Conservation (phyloP, 2,329 filamentous ascomycete species). For the Coniella vitis region DNA sequence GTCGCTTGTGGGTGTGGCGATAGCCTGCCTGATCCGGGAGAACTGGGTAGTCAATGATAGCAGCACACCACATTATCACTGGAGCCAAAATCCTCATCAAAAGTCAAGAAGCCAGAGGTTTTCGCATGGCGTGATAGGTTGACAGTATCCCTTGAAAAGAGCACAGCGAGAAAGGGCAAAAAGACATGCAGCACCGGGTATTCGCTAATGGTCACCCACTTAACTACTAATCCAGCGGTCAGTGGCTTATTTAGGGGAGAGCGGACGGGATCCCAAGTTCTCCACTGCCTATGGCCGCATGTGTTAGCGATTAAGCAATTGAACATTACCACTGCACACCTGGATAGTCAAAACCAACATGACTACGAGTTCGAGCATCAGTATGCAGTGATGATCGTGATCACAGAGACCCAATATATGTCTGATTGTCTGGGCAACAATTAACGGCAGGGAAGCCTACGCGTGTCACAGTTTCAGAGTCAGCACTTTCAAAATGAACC, state of each 20-base stretch:
- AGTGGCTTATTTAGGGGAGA: slow-evolving; percentile 2
- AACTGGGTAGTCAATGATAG: no score
- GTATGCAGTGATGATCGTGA: background rate
- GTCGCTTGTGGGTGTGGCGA: no score
- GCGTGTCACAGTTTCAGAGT: background rate
- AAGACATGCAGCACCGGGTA: slow-evolving; percentile 3
- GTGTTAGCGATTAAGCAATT: no score
- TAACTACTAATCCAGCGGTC: slow-evolving; percentile 4
- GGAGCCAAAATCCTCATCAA: no score
- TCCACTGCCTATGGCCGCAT: slow-evolving; percentile 1
- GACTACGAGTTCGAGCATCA: no score
- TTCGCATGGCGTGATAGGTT: no score
- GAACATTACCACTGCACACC: no score
- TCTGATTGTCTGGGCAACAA: background rate
- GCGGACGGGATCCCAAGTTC: slow-evolving; percentile 1
- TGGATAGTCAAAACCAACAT: no score
- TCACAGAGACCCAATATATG: background rate
- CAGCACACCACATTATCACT: no score
- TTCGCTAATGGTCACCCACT: slow-evolving; percentile 6
- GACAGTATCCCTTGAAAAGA: background rate
- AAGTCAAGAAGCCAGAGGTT: no score
- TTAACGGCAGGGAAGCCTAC: background rate
- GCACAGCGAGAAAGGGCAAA: background rate
- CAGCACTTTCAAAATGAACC: background rate
- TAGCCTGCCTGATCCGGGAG: no score